A percentile compares a stretch with the other conserved stretches of the same genome.
phyloP scores from a whole-genome alignment of 23 red algal species.

The Gracilaria gracilis region DNA sequence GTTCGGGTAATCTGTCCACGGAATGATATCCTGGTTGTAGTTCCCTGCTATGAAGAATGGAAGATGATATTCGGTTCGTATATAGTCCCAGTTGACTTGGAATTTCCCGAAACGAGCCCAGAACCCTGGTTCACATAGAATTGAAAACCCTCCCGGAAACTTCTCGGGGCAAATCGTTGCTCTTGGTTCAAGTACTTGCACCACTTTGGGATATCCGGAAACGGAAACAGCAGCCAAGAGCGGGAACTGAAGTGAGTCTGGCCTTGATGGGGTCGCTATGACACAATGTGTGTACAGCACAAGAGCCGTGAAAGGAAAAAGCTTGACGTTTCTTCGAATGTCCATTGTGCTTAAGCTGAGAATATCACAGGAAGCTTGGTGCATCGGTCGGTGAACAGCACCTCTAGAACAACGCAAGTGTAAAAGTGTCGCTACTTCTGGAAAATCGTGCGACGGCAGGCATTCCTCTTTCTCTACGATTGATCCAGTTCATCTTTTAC shows the following conservation, averaged over 20 bases:
- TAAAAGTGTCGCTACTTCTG: neutral
- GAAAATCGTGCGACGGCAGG: neutral
- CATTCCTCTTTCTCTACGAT: neutral
- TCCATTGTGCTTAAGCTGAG: neutral
- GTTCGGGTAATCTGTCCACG: slow-evolving; percentile 33
- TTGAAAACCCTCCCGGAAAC: slow-evolving; percentile 41
- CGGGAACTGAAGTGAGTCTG: neutral
- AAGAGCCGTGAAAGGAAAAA: neutral
- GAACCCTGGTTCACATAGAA: slow-evolving; percentile 32
- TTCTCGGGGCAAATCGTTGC: slow-evolving; percentile 33
- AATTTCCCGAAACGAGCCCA: slow-evolving; percentile 32
- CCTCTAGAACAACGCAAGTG: neutral
- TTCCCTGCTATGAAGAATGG: slow-evolving; percentile 50
- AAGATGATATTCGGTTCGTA: slow-evolving; percentile 45
- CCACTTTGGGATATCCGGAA: slow-evolving; percentile 1
- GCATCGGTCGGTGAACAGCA: neutral
- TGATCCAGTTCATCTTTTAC: neutral
- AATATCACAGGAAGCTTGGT: neutral
- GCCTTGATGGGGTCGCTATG: neutral
- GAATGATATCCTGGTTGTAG: slow-evolving; percentile 25
- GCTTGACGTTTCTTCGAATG: neutral
- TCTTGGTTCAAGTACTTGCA: slow-evolving; percentile 17
- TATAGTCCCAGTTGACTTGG: slow-evolving; percentile 14
- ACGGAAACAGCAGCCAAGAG: slow-evolving; percentile 42
- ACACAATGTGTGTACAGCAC: neutral